Evolutionary conservation across 1,284 basidiomycete genomes (phyloP).

Genomic region (Marasmius tenuissimus): DNA sequence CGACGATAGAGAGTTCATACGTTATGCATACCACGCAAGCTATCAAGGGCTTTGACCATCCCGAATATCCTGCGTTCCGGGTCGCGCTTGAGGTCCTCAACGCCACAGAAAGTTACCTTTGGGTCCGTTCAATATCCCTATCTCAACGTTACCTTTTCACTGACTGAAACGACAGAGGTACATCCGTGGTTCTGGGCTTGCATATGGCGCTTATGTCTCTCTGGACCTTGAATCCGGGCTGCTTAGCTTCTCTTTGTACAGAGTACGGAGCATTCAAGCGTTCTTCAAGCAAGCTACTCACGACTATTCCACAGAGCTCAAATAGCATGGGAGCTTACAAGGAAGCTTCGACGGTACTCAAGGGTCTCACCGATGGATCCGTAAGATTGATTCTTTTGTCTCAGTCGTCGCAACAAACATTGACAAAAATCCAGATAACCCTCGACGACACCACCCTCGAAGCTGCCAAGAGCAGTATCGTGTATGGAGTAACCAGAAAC

Average conservation of each 20-base stretch:
- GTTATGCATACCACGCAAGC: conserved; percentile 81
- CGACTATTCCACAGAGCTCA: conserved; percentile 65
- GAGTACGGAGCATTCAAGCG: conserved; percentile 47
- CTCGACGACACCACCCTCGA: conserved; percentile 86
- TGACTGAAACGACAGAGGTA: conserved; percentile 50
- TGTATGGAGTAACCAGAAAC: conserved; percentile 78
- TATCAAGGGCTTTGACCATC: conserved; percentile 78
- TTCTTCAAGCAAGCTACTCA: neutral
- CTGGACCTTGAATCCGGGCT: conserved; percentile 84
- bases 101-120: conserved; percentile 93
- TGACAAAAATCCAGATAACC: conserved; percentile 55
- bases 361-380: conserved; percentile 74
- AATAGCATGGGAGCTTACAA: conserved; percentile 84
- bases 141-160: neutral
- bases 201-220: conserved; percentile 87
- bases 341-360: conserved; percentile 77
- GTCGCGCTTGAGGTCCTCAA: conserved; percentile 90
- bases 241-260: conserved; percentile 80
- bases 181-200: conserved; percentile 90
- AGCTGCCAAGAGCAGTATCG: conserved; percentile 89
- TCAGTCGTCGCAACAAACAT: neutral
- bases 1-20: conserved; percentile 94
- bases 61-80: conserved; percentile 82
- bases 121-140: conserved; percentile 52
- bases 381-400: conserved; percentile 48